Base-by-base conservation (phyloP, 768 basidiomycete species). In the Collybia mongolica region DNA sequence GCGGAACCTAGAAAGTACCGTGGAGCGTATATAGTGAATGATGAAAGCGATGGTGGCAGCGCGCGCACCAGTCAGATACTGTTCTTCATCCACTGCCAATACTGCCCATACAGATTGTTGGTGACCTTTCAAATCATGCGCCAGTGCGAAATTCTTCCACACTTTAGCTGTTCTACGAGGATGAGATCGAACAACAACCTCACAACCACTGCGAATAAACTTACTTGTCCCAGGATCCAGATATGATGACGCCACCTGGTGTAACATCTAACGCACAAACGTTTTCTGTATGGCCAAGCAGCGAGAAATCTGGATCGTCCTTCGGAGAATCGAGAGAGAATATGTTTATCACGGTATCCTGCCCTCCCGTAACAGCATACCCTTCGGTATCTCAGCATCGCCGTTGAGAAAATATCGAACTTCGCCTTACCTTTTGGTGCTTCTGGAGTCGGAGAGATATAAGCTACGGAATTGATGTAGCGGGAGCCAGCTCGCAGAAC, bases 221-320 rank as follows among this genome's bases (percentile, higher is more conserved):
- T 68, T 60, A 96, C 96, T 80, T 89, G 72, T 98, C 97, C 97
- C 97, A 99, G 38, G 93, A 96, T 17, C 97, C 97, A 6, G 92
- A 95, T 50, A 97, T 83, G 53, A 98, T 86, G 44, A 81, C 75
- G 14, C 92, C 91, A 42, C 77, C 76, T 7, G 79, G 68, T 8
- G 82, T 81, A 3, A 84, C 80, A 60, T 91, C 79, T 49, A 99
- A 73, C 18, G 90, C 79, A 66, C 95, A 98, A 29, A 98, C 81
- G 63, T 98, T 98, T 41, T 87, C 85, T 11, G 83, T 81, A 66
- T 99, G 97, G 19, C 96, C 97, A 29, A 98, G 64, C 22, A 98
- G 78, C 18, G 84, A 82, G 71, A 86, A 90, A 60, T 82, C 76
- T 18, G 96, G 93, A 52, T 94, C 88, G 49, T 82, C 81, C 58